These are phyloP conservation scores for Pulicaria dysenterica DNA, from an alignment of 129 eudicot genomes.

Conservation along the genomic window DNA sequence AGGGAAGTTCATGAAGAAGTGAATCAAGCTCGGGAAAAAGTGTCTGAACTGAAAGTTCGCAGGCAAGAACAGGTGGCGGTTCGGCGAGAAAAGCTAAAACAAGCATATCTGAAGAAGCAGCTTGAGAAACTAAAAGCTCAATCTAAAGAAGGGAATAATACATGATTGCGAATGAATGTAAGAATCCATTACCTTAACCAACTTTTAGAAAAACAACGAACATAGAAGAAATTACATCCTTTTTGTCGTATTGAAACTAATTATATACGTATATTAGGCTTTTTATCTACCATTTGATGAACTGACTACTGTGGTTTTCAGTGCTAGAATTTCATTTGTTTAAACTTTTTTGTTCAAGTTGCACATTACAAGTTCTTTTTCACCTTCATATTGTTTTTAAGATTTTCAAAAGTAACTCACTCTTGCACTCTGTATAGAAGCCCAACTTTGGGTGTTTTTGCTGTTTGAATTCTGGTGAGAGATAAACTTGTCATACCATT, in stretches of 20 bases:
- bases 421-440: too few species aligned
- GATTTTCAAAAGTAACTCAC: too few species aligned
- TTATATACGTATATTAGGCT: not conserved
- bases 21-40: slow-evolving; percentile 80
- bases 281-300: not conserved
- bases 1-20: slow-evolving; percentile 98
- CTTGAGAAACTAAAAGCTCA: slow-evolving; percentile 76
- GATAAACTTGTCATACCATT: too few species aligned
- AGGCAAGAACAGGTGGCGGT: slow-evolving; percentile 74
- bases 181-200: slow-evolving; percentile 20
- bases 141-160: slow-evolving; percentile 47
- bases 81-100: slow-evolving; percentile 81
- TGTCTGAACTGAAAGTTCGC: slow-evolving; percentile 61
- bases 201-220: not conserved
- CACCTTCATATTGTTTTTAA: too few species aligned
- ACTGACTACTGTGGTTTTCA: not conserved
- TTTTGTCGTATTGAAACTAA: not conserved
- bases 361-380: too few species aligned
- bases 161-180: slow-evolving; percentile 35
- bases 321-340: not conserved
- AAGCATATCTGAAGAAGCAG: slow-evolving; percentile 69
- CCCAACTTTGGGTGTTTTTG: too few species aligned
- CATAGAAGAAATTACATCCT: not conserved
- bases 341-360: too few species aligned
- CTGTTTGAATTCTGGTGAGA: too few species aligned